phyloP scores from a whole-genome alignment of 345 rosid genomes.

The Eutrema yunnanense region DNA sequence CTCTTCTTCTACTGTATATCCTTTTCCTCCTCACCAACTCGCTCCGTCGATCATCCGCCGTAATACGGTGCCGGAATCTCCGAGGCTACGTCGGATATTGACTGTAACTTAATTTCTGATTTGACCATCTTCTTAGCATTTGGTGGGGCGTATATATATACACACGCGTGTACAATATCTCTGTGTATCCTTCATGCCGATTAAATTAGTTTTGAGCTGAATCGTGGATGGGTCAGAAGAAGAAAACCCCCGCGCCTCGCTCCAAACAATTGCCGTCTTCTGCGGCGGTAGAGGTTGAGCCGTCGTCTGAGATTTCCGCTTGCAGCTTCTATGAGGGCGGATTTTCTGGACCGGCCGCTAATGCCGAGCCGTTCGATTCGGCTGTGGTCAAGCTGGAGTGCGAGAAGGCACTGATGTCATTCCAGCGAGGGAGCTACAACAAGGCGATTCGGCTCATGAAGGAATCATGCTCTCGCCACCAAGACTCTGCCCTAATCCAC shows the following conservation, averaged over 20 bases:
- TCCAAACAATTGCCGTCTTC: slow-evolving; percentile 42
- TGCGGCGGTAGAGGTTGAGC: slow-evolving; percentile 17
- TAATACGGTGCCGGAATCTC: not conserved
- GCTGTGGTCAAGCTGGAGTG: slow-evolving; percentile 59
- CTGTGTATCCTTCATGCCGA: slow-evolving; percentile 29
- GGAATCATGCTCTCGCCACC: slow-evolving; percentile 54
- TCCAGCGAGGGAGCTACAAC: slow-evolving; percentile 83
- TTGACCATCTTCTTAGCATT: slow-evolving; percentile 8
- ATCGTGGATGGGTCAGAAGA: slow-evolving; percentile 75
- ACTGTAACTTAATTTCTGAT: slow-evolving; percentile 2
- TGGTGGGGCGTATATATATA: not conserved
- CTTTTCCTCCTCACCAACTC: slow-evolving; percentile 32
- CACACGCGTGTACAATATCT: not conserved
- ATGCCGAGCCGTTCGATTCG: slow-evolving; percentile 29
- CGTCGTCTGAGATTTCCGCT: slow-evolving; percentile 14
- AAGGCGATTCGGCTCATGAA: slow-evolving; percentile 85
- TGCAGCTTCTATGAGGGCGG: not conserved
- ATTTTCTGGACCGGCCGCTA: slow-evolving; percentile 13
- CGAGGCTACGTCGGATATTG: not conserved
- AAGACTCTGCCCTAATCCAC: slow-evolving; percentile 53
- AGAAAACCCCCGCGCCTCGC: slow-evolving; percentile 54
- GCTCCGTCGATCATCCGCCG: slow-evolving; percentile 35
- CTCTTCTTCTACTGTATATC: slow-evolving; percentile 17
- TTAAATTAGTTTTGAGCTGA: slow-evolving; percentile 27
- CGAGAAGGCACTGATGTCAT: slow-evolving; percentile 74